phyloP scores from a whole-genome alignment of 2,329 filamentous ascomycete species.

The Venturia aucupariae region DNA sequence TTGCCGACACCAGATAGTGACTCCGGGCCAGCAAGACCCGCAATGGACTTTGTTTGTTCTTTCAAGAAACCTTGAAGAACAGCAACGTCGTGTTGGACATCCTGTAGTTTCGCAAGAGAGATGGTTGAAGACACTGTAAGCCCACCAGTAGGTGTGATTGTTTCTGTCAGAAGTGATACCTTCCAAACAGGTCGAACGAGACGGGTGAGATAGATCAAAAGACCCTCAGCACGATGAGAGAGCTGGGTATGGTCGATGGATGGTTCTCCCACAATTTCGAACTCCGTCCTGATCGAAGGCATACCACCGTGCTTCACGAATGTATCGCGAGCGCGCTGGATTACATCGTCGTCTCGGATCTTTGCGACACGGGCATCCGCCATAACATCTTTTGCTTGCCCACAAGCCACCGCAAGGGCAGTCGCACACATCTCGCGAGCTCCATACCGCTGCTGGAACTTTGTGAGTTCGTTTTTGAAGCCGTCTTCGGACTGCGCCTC shows the following conservation, averaged over 20 bases:
- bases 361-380: slow-evolving; percentile 59
- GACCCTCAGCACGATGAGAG: slow-evolving; percentile 80
- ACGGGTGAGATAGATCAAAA: slow-evolving; percentile 78
- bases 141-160: slow-evolving; percentile 47
- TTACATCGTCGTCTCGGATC: slow-evolving; percentile 71
- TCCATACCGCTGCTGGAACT: slow-evolving; percentile 78
- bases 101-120: slow-evolving; percentile 56
- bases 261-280: slow-evolving; percentile 43
- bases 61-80: slow-evolving; percentile 73
- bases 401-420: slow-evolving; percentile 87
- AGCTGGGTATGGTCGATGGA: slow-evolving; percentile 74
- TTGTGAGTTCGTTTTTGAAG: slow-evolving; percentile 70
- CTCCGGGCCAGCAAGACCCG: slow-evolving; percentile 84
- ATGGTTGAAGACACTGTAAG: slow-evolving; percentile 60
- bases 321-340: slow-evolving; percentile 73
- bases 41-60: slow-evolving; percentile 82
- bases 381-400: slow-evolving; percentile 77
- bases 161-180: slow-evolving; percentile 57
- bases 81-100: slow-evolving; percentile 72
- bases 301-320: slow-evolving; percentile 92
- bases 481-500: slow-evolving; percentile 61
- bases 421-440: slow-evolving; percentile 82
- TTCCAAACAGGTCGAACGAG: slow-evolving; percentile 88
- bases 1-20: slow-evolving; percentile 68
- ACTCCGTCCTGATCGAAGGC: slow-evolving; percentile 71